Conservation (phyloP, 2,329 filamentous ascomycete species). For the Paraphoma sp. region DNA sequence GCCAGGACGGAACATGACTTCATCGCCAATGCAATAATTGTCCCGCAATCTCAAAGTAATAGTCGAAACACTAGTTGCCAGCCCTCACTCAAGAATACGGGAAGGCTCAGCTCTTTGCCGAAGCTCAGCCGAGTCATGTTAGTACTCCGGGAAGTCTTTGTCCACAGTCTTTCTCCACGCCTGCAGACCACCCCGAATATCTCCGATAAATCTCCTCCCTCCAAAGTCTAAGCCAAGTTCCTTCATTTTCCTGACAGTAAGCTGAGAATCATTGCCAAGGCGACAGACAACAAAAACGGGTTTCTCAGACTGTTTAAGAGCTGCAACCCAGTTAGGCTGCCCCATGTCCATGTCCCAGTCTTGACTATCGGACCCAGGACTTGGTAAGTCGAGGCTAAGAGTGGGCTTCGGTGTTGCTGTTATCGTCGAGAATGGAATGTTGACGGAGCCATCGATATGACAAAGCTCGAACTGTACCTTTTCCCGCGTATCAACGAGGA, state of each 20-base stretch:
- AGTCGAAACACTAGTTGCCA: too few relatives aligned
- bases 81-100: too few relatives aligned
- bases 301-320: slow-evolving; percentile 41
- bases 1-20: too few relatives aligned
- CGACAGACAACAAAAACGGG: slow-evolving; percentile 77
- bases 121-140: neutral
- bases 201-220: slow-evolving; percentile 67
- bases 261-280: slow-evolving; percentile 79
- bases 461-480: slow-evolving; percentile 85
- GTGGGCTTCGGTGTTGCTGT: slow-evolving; percentile 30
- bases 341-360: slow-evolving; percentile 12
- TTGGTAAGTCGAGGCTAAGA: neutral
- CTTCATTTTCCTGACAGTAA: slow-evolving; percentile 70
- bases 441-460: slow-evolving; percentile 76
- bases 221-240: slow-evolving; percentile 62
- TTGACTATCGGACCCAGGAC: neutral
- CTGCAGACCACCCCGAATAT: slow-evolving; percentile 73
- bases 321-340: slow-evolving; percentile 35
- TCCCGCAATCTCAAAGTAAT: too few relatives aligned
- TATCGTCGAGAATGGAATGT: slow-evolving; percentile 70
- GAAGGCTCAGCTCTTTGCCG: too few relatives aligned
- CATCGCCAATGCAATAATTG: too few relatives aligned
- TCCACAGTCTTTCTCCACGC: slow-evolving; percentile 78
- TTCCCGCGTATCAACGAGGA: slow-evolving; percentile 84
- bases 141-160: slow-evolving; percentile 63